Base-by-base conservation (phyloP, 257 asterid species). In the Fraxinus pennsylvanica region DNA sequence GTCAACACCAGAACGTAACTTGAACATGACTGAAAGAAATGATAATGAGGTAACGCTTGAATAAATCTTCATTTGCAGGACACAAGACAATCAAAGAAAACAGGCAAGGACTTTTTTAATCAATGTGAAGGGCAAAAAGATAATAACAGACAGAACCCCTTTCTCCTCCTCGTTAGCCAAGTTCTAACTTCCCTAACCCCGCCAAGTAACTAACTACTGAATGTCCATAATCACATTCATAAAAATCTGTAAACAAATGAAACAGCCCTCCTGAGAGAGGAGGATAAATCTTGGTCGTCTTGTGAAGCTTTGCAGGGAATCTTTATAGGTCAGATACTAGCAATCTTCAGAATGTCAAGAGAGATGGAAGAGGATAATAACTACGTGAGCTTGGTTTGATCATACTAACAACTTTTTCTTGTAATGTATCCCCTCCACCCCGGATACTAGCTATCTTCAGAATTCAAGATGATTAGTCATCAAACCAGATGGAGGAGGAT, bases 1-100 rank as follows among this genome's bases (percentile, higher is more conserved):
- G 73, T 68, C 33, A 69, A 43, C 30, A 17, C 32, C 68, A 36
- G 17, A 41, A 78, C 30, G 79, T 29, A 35, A 35, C 38, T 41
- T n/a, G 52, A n/a, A 13, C 52, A 19, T 27, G 13, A 43, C 9
- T 5, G 63, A 1, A 43, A 47, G 3, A 41, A 29, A 29, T 14
- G 69, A 8, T 8, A 25, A 61, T 61, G 66, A 6, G 66, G 29
- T 57, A 21, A 61, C 25, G 19, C 59, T 15, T 57, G 66, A 57
- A 5, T n/a, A 6, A n/a, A 57, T 57, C 66, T n/a, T 7, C 66
- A 57, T 57, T 57, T n/a, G 9, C 66, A 57, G 66, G 66, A 57
- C 27, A 57, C 10, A 19, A 57, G 29, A 57, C 27, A 6, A n/a
- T 57, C 27, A n/a, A 57, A 19, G 66, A 57, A 57, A 57, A 19